These are phyloP conservation scores for Fomitopsis pinicola DNA, from an alignment of 1,284 basidiomycete genomes.

Conservation along the genomic window DNA sequence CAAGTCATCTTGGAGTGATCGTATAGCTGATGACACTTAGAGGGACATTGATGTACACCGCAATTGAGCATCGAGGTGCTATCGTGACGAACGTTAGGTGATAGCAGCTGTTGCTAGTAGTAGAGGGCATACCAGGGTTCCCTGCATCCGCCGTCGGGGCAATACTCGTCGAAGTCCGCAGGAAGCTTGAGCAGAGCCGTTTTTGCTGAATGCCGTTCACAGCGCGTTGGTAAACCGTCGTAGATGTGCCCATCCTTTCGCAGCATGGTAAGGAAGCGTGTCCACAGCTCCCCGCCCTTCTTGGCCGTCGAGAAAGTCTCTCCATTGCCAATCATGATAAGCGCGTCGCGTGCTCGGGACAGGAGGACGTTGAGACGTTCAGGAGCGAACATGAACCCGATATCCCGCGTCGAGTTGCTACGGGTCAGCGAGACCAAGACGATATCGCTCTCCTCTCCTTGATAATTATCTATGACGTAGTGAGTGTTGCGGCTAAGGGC, in stretches of 20 bases:
- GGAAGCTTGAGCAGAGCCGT: constrained; percentile 33
- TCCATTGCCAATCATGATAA: constrained; percentile 62
- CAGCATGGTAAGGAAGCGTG: constrained; percentile 40
- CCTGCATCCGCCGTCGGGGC: constrained; percentile 60
- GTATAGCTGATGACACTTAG: constrained; percentile 49
- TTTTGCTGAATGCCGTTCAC: constrained; percentile 47
- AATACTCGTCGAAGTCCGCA: constrained; percentile 44
- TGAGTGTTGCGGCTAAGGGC: neutral
- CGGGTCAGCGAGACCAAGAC: constrained; percentile 58
- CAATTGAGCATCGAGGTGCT: constrained; percentile 46
- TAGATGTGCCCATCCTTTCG: constrained; percentile 41
- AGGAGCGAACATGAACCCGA: constrained; percentile 64
- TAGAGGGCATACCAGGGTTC: constrained; percentile 43
- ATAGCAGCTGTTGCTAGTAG: neutral
- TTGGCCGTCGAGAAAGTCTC: constrained; percentile 51
- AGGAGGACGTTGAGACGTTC: constrained; percentile 67
- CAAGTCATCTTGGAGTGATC: constrained; percentile 48
- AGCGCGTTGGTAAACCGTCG: constrained; percentile 53
- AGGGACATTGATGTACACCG: constrained; percentile 44
- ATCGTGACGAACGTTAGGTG: neutral
- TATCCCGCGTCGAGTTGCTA: constrained; percentile 48
- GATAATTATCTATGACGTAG: constrained; percentile 50
- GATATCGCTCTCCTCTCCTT: constrained; percentile 67
- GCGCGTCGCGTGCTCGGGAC: constrained; percentile 55
- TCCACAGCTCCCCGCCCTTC: constrained; percentile 50